A percentile compares a stretch with the other conserved stretches of the same genome.
These are phyloP conservation scores for Candida silvicultrix DNA, from an alignment of 805 yeast genomes.

Conservation along the genomic window DNA sequence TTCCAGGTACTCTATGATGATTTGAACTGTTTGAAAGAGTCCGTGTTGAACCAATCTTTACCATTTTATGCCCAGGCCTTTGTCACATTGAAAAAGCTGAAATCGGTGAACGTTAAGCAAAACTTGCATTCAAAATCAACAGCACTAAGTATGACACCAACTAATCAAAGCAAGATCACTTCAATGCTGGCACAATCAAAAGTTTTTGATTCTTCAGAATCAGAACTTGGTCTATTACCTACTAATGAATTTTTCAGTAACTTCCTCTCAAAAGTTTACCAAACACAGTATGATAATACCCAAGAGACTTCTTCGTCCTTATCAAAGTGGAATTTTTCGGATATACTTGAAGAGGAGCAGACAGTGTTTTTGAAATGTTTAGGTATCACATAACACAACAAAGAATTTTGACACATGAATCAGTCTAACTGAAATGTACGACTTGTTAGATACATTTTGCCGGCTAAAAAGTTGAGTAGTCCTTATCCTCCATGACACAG, in stretches of 20 bases:
- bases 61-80: conserved; percentile 14
- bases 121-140: not conserved
- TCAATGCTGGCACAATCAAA: conserved; percentile 9
- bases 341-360: not conserved
- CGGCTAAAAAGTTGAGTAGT: too few relatives aligned
- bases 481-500: too few relatives aligned
- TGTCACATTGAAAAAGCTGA: conserved; percentile 4
- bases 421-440: too few relatives aligned
- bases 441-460: too few relatives aligned
- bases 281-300: not conserved
- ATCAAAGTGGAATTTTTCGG: not conserved
- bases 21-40: conserved; percentile 5
- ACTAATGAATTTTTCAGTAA: conserved; percentile 16
- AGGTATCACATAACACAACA: too few relatives aligned
- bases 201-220: conserved; percentile 14
- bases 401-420: too few relatives aligned
- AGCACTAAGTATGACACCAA: not conserved
- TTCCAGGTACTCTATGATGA: conserved; percentile 6
- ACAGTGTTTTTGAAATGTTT: not conserved
- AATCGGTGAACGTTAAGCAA: not conserved
- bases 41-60: conserved; percentile 10
- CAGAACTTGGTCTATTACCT: conserved; percentile 15
- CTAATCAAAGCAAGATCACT: not conserved
- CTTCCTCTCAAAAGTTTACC: not conserved
- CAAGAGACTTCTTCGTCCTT: not conserved